Conservation (phyloP, 176 grass and related monocot species). For the Aegilops bicornis region DNA sequence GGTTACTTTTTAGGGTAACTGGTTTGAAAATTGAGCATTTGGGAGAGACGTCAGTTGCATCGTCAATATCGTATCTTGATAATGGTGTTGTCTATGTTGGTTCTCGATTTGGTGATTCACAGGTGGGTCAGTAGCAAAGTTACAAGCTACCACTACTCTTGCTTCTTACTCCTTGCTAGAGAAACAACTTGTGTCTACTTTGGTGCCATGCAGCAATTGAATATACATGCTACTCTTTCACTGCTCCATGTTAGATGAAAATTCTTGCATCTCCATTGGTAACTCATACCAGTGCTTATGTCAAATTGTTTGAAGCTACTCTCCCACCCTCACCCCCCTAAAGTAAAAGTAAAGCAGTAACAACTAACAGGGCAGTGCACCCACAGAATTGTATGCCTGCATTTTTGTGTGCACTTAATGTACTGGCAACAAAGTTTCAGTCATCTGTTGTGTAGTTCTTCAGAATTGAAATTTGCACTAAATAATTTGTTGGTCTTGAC, state of each 20-base stretch:
- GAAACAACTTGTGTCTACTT: background rate
- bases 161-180: background rate
- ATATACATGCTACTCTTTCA: background rate
- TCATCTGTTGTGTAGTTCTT: slow-evolving; percentile 21
- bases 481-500: slow-evolving; percentile 26
- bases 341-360: background rate
- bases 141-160: background rate
- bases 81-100: slow-evolving; percentile 97
- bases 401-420: background rate
- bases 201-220: slow-evolving; percentile 2
- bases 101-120: slow-evolving; percentile 99
- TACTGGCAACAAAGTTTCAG: background rate
- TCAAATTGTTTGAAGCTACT: slow-evolving; percentile 1
- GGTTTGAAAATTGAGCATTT: slow-evolving; percentile 94
- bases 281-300: background rate
- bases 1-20: slow-evolving; percentile 66
- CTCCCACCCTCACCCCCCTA: background rate
- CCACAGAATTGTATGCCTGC: background rate
- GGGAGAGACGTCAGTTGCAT: slow-evolving; percentile 93
- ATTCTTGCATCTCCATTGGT: background rate
- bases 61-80: slow-evolving; percentile 96
- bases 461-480: background rate
- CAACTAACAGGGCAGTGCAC: background rate
- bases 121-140: slow-evolving; percentile 50
- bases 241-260: background rate